phyloP scores from a whole-genome alignment of 768 basidiomycete species.

The Macrolepiota albuminosa region DNA sequence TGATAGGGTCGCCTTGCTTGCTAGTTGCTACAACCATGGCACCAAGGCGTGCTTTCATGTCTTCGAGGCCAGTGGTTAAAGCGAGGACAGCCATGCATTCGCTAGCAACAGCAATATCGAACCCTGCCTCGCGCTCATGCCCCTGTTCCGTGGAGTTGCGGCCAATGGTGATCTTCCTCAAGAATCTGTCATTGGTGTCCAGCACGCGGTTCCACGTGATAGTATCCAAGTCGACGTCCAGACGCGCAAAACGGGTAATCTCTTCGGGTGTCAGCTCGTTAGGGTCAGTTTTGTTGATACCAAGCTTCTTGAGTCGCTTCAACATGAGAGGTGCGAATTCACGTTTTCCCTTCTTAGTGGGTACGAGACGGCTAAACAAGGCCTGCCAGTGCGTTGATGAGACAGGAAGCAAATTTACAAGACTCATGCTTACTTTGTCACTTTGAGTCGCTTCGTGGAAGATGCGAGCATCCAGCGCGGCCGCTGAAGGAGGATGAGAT shows the following conservation, averaged over 20 bases:
- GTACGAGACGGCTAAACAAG: slow-evolving; percentile 88
- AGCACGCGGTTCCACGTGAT: slow-evolving; percentile 98
- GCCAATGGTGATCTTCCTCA: slow-evolving; percentile 92
- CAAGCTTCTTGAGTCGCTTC: slow-evolving; percentile 90
- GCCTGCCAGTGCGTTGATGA: slow-evolving; percentile 35
- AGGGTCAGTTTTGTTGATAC: slow-evolving; percentile 91
- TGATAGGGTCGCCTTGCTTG: slow-evolving; percentile 87
- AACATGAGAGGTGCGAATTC: slow-evolving; percentile 96
- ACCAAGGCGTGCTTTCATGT: slow-evolving; percentile 91
- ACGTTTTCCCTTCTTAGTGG: slow-evolving; percentile 89
- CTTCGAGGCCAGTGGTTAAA: slow-evolving; percentile 77
- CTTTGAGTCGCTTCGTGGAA: slow-evolving; percentile 96
- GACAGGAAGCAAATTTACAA: background rate
- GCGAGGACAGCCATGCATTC: slow-evolving; percentile 99
- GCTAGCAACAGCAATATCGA: slow-evolving; percentile 96
- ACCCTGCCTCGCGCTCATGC: slow-evolving; percentile 83
- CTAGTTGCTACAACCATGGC: slow-evolving; percentile 96
- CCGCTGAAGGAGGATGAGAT: slow-evolving; percentile 46
- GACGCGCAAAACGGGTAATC: slow-evolving; percentile 81
- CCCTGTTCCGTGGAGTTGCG: slow-evolving; percentile 87
- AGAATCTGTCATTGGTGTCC: slow-evolving; percentile 95
- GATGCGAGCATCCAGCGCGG: slow-evolving; percentile 93
- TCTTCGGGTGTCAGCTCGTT: slow-evolving; percentile 92
- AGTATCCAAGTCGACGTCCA: slow-evolving; percentile 86
- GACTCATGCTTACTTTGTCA: slow-evolving; percentile 60